Base-by-base conservation (phyloP, 768 basidiomycete species). In the Symmetrospora coprosmae region DNA sequence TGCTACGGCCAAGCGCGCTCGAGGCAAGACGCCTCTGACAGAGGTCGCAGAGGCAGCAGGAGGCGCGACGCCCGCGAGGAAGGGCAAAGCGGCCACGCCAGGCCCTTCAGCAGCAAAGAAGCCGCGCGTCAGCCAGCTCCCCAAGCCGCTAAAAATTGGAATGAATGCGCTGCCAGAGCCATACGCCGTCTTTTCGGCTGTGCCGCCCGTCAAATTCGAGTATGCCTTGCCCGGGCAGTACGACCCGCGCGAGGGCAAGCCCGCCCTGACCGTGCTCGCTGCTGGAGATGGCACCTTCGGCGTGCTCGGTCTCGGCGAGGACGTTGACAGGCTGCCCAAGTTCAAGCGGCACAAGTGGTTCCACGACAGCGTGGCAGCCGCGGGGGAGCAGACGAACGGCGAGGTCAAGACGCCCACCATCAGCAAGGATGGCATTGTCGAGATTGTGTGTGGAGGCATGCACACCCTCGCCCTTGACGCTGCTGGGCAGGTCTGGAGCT, bases 211-310 rank as follows among this genome's bases (percentile, higher is more conserved):
- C 16, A 16, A 46, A 17, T 23, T 46, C 43, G 8, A 11, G 13
- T 58, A 43, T 28, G 17, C 55, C 7, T 37, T 61, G 25, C 47
- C 50, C 17, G 19, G 17, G 9, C 25, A 50, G 25, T 34, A 50
- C 11, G 48, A 61, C 28, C 48, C 37, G 14, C 31, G 47, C 8
- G 41, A 55, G 40, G n/a, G 35, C 4, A 50, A 34, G 13, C 43
- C 46, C 2, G 53, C 63, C 0, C 56, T 66, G 11, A 45, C 60
- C 39, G 76, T 90, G 17, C 92, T 90, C 65, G 83, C 80, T 7
- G 96, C 86, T 80, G 92, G 92, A 6, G 82, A 72, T 17, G 90
- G 89, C 27, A 90, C 92, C 72, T 88, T 89, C 74, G 91, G 90
- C 30, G 91, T 97, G 72, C 85, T 94, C 68, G 94, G 91, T 31